Evolutionary conservation across 306 rosid genomes (phyloP), one percentile per base, ranked within the genome.

Genomic region (Hylodesmum podocarpum): DNA sequence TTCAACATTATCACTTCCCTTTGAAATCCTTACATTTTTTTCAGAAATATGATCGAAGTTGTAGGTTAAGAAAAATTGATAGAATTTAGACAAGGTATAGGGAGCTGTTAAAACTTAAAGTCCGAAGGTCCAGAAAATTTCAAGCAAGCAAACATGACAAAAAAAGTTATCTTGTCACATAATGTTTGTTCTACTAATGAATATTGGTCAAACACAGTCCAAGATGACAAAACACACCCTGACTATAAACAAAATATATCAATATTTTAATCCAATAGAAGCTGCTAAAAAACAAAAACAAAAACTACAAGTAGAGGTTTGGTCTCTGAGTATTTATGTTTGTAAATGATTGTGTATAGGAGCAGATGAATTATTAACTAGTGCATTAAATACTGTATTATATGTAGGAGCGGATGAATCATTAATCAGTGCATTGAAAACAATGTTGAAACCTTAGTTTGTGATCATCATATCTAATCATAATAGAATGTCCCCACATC

Each of bases 401-500:
- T 14, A 25, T 8, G 41, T 6, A 13, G 69, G 14, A 31, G 15
- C 37, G 46, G 19, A 9, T 10, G 31, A 34, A 66, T 57, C 43
- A 65, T 29, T 64, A 13, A 72, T 41, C 11, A 14, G 40, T 22
- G 12, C 33, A 40, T 47, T 12, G 15, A 63, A 43, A 25, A 29
- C 21, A 3, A 25, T 25, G 39, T 36, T 53, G 43, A 75, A 25
- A 59, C 12, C 11, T 6, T n/a, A 51, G 57, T 43, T 71, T 25
- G 51, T 65, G 29, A 77, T 15, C 25, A 63, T 16, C 65, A 77
- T 47, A 21, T 12, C 43, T 40, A 57, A 63, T 41, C 74, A 41
- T 33, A 41, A 44, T 29, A 64, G 57, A 57, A 63, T n/a, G 46
- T 16, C n/a, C 43, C 28, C 36, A 11, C 22, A 40, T 62, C 78